A percentile compares a stretch with the other conserved stretches of the same genome.
Evolutionary conservation across 2,329 filamentous ascomycete genomes (phyloP).

Genomic region (Xylaria multiplex): DNA sequence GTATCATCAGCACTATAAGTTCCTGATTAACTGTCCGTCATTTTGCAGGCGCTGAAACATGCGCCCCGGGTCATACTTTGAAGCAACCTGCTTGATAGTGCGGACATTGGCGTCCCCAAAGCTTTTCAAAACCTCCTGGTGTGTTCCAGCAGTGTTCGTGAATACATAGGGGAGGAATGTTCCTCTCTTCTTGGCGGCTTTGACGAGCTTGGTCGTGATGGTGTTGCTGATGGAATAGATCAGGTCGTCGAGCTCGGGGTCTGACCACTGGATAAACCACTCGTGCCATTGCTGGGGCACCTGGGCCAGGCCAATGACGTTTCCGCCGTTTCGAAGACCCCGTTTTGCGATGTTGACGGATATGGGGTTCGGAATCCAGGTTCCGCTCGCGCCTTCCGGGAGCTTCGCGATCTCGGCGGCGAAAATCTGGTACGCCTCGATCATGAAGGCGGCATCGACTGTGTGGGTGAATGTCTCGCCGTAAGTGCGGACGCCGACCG

Average conservation of each 20-base stretch:
- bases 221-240: slow-evolving; percentile 7
- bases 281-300: slow-evolving; percentile 11
- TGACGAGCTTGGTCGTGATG: slow-evolving; percentile 3
- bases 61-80: slow-evolving; percentile 6
- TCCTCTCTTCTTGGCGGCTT: slow-evolving; percentile 1
- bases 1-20: slow-evolving; percentile 2
- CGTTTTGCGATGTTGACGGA: slow-evolving; percentile 8
- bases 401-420: slow-evolving; percentile 6
- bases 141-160: slow-evolving; percentile 6
- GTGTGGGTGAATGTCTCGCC: slow-evolving; percentile 10
- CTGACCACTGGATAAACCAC: slow-evolving; percentile 8
- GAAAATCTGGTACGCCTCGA: slow-evolving; percentile 10
- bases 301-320: slow-evolving; percentile 2
- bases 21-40: slow-evolving; percentile 9
- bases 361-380: slow-evolving; percentile 6
- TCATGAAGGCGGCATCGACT: slow-evolving; percentile 7
- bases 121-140: slow-evolving; percentile 10
- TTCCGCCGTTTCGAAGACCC: slow-evolving; percentile 5
- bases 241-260: not conserved
- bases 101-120: not conserved
- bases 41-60: slow-evolving; percentile 7
- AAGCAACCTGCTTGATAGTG: slow-evolving; percentile 4
- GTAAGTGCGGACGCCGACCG: slow-evolving; percentile 6
- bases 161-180: slow-evolving; percentile 7
- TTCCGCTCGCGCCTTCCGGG: not conserved